A percentile compares a stretch with the other conserved stretches of the same genome.
Conservation (phyloP, 2,329 filamentous ascomycete genomes). For the Hymenoscyphus scutula region DNA sequence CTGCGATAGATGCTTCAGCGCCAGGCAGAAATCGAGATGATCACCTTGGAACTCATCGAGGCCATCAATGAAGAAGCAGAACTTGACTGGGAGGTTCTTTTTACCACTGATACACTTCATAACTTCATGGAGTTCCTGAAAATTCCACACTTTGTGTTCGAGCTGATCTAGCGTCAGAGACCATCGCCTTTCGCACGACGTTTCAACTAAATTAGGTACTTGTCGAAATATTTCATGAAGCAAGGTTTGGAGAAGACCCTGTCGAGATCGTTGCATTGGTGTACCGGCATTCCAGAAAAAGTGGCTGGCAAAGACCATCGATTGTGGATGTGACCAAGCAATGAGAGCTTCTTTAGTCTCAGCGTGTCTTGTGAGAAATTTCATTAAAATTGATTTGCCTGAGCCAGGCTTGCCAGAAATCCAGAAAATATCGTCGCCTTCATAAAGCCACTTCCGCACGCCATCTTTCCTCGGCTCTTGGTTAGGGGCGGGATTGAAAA, state of each 20-base stretch:
- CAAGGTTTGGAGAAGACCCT: constrained; percentile 15
- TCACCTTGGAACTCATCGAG: constrained; percentile 20
- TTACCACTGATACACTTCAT: background rate
- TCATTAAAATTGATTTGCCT: background rate
- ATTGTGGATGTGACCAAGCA: background rate
- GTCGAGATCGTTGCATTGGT: constrained; percentile 13
- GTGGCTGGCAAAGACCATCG: constrained; percentile 39
- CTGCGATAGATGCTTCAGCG: background rate
- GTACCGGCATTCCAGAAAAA: constrained; percentile 47
- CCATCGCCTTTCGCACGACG: background rate
- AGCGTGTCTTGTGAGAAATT: background rate
- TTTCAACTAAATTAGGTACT: constrained; percentile 8
- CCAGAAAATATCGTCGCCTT: background rate
- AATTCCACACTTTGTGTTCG: background rate
- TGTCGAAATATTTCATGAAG: constrained; percentile 10
- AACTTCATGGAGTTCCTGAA: background rate
- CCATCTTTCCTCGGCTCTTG: no score
- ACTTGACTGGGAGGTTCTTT: background rate
- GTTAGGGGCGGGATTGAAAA: background rate
- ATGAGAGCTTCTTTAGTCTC: background rate
- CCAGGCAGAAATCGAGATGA: constrained; percentile 7
- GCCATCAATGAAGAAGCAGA: constrained; percentile 20
- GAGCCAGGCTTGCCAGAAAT: background rate
- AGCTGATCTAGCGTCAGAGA: background rate
- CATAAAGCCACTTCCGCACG: background rate